Base-by-base conservation (phyloP, 2,329 filamentous ascomycete genomes). In the Calcarisporium arbuscula region DNA sequence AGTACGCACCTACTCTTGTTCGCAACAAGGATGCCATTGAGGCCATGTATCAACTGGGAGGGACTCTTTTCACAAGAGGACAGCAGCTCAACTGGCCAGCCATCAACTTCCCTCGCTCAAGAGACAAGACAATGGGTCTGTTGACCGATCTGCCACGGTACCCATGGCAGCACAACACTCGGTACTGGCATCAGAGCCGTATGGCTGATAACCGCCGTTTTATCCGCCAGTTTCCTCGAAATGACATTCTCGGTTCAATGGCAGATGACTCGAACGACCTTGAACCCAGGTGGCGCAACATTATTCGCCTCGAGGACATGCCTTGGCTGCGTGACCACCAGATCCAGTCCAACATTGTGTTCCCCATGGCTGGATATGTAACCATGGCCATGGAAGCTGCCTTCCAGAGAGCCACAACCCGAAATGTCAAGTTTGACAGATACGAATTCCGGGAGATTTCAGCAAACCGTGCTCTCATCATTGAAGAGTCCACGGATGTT, bases 251-350 rank as follows among this genome's bases (percentile, higher is more conserved):
- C 0, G 60, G 59, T 8, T 22, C 28, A 2, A 51, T 52, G 3
- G 35, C 50, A 18, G 34, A 47, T 17, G 61, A 64, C 35, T 49
- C 49, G 20, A 38, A 47, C 7, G 40, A 45, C 12, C 15, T 55
- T 2, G 48, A 60, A 8, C 63, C 64, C 0, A 32, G 40, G 0
- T 74, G 64, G 62, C 47, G 63, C 1, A 66, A 65, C 28, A 29
- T 65, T 3, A 41, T 71, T 1, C 47, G 52, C 3, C 39, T 60
- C 7, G 49, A 53, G 5, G 56, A 65, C 21, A 39, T 61, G 17
- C 59, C 70, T 8, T 71, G 70, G 39, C 57, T 66, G 20, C 49
- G 64, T 34, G 65, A 70, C 41, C 69, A 70, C 50, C 47, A 51
- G 18, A 35, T 49, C 31, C 63, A 40, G 51, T 14, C 44, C 7